These are phyloP conservation scores for Exobasidium cylindrosporum DNA, from an alignment of 1,284 basidiomycete genomes.

Conservation along the genomic window DNA sequence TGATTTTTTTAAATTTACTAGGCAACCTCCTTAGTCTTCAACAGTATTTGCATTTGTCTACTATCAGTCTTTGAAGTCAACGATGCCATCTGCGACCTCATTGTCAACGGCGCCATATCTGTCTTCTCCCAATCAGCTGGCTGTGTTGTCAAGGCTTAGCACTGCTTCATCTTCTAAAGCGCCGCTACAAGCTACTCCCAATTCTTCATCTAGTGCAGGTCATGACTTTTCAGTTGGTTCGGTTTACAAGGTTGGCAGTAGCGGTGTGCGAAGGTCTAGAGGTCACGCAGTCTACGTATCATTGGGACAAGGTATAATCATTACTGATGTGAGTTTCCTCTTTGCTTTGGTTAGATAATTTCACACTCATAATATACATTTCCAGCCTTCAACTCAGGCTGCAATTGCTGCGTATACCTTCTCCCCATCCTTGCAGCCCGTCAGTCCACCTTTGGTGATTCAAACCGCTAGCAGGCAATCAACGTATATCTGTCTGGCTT, in stretches of 20 bases:
- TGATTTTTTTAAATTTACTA: no score
- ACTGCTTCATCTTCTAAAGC: not conserved
- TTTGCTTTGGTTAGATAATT: no score
- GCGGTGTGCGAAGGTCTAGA: not conserved
- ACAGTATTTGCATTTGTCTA: no score
- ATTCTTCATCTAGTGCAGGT: not conserved
- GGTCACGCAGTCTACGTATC: constrained; percentile 1
- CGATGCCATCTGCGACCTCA: not conserved
- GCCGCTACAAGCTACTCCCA: not conserved
- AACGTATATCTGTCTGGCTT: not conserved
- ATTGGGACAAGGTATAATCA: not conserved
- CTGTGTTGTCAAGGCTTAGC: not conserved
- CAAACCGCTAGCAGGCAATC: not conserved
- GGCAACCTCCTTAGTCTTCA: no score
- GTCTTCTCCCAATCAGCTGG: not conserved
- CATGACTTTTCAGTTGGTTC: constrained; percentile 1
- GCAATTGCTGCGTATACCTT: not conserved
- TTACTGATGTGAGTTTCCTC: constrained; percentile 7
- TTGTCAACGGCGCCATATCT: not conserved
- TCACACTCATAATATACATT: no score
- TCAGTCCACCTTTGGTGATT: constrained; percentile 3
- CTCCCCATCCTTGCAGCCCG: constrained; percentile 3
- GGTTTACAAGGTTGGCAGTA: not conserved
- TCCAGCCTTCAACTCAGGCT: not conserved
- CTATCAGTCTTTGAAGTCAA: no score